phyloP scores from a whole-genome alignment of 495 filamentous ascomycete genomes.

The Cetradonia linearis region DNA sequence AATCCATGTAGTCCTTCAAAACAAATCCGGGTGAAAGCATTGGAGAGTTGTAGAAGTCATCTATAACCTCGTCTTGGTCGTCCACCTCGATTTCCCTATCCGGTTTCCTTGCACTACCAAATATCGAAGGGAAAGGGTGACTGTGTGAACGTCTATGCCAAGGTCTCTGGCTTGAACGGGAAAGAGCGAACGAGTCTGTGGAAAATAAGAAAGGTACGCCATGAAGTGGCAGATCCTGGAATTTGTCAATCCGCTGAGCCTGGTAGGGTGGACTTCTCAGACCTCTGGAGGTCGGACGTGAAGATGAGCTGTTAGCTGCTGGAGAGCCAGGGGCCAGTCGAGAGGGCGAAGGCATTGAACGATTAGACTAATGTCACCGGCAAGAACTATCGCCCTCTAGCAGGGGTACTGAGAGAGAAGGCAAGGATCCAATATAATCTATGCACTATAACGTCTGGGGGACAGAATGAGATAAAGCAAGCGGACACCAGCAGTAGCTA shows the following conservation, averaged over 20 bases:
- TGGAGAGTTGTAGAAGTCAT: slow-evolving; percentile 2
- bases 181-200: slow-evolving; percentile 11
- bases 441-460: not conserved
- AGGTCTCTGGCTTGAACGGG: slow-evolving; percentile 21
- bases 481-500: not conserved
- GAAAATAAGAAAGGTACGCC: slow-evolving; percentile 27
- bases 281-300: slow-evolving; percentile 9
- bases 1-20: slow-evolving; percentile 22
- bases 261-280: not conserved
- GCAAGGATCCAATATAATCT: not conserved
- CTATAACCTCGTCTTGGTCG: slow-evolving; percentile 28
- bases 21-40: not conserved
- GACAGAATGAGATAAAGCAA: not conserved
- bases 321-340: slow-evolving; percentile 23
- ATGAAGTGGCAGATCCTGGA: slow-evolving; percentile 26
- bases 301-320: slow-evolving; percentile 5
- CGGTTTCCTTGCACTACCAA: slow-evolving; percentile 42
- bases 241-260: slow-evolving; percentile 7
- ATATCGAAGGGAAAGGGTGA: slow-evolving; percentile 62
- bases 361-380: not conserved
- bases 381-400: not conserved
- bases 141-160: slow-evolving; percentile 63
- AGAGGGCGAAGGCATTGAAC: slow-evolving; percentile 24
- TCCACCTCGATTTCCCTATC: slow-evolving; percentile 33
- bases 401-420: not conserved